Conservation (phyloP, 1,284 basidiomycete genomes). For the Cutaneotrichosporon cutaneum region DNA sequence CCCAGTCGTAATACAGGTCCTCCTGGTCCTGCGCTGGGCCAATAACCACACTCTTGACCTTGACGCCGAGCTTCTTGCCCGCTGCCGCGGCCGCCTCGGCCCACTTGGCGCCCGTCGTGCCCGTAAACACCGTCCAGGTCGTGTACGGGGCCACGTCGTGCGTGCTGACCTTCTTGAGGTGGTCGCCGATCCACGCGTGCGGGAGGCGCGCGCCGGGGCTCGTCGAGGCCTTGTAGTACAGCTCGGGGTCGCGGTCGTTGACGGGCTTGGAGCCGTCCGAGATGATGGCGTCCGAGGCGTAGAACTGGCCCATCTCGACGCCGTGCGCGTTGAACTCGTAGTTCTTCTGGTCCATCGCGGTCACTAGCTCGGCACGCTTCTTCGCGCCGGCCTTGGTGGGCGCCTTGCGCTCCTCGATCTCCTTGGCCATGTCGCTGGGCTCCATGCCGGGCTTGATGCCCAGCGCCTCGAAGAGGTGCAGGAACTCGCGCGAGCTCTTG, state of each 20-base stretch:
- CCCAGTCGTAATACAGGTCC: slow-evolving; percentile 27
- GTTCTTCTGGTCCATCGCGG: slow-evolving; percentile 22
- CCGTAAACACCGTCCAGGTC: slow-evolving; percentile 18
- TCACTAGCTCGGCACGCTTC: slow-evolving; percentile 22
- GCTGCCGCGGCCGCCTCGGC: slow-evolving; percentile 6
- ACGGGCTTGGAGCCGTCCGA: slow-evolving; percentile 18
- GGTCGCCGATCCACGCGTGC: slow-evolving; percentile 19
- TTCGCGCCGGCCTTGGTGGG: slow-evolving; percentile 12
- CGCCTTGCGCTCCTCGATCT: slow-evolving; percentile 26
- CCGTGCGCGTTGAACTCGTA: slow-evolving; percentile 27
- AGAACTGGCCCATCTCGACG: slow-evolving; percentile 26
- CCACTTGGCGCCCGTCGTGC: slow-evolving; percentile 16
- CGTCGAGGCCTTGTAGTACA: slow-evolving; percentile 18
- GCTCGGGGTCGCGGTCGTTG: slow-evolving; percentile 16
- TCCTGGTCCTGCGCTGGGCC: slow-evolving; percentile 18
- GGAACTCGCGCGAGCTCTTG: slow-evolving; percentile 22
- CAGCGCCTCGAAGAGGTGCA: slow-evolving; percentile 23
- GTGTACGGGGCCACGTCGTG: slow-evolving; percentile 20
- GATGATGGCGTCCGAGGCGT: slow-evolving; percentile 12
- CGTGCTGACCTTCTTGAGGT: slow-evolving; percentile 13
- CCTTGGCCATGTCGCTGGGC: slow-evolving; percentile 18
- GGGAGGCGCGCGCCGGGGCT: slow-evolving; percentile 20
- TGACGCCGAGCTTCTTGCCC: slow-evolving; percentile 6
- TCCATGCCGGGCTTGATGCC: slow-evolving; percentile 23
- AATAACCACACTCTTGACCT: slow-evolving; percentile 15